Evolutionary conservation across 2,329 filamentous ascomycete genomes (phyloP), one percentile per base, ranked within the genome.

Genomic region (Phialemonium atrogriseum): DNA sequence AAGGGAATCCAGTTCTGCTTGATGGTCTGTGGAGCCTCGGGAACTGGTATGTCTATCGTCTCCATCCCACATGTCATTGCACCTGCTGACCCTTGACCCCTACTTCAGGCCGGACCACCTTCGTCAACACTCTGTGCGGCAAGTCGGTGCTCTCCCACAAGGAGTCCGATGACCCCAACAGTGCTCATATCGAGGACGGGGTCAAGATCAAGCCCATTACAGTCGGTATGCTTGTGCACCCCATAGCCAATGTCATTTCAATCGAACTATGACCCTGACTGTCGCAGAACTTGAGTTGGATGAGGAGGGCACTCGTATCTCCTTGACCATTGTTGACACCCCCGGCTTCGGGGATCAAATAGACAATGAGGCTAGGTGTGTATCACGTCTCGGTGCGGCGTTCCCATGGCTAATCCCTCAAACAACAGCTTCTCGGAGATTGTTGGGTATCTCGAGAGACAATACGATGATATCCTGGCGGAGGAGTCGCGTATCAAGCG

Each of bases 401-500:
- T n/a, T n/a, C 14, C 12, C 7, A 3, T 28, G 6, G 18, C 27
- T 28, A 11, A 28, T 18, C 17, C 21, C n/a, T 10, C 9, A 13
- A 13, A 5, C 32, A 35, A 34, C 46, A 94, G 87, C 68, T 98
- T 98, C 61, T 82, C 83, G 50, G 91, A 96, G 65, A 98, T 98
- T 53, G 88, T 94, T 48, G 89, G 88, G 48, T 95, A 94, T 66
- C 84, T 98, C 52, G 91, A 98, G 74, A 80, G 89, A 68, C 89
- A 98, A 77, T 96, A 96, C 64, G 91, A 98, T 64, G 88, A 96
- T 60, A 96, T 98, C 72, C 77, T 98, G 50, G 89, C 91, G 41
- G 89, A 96, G 69, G 91, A 98, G 70, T 96, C 91, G 52, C 86
- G 91, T 71, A 98, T 98, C 74, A 98, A 98, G 84, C 91, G 91